Evolutionary conservation across 108 stramenopile genomes (phyloP).

Genomic region (Stephanodiscus triporus): DNA sequence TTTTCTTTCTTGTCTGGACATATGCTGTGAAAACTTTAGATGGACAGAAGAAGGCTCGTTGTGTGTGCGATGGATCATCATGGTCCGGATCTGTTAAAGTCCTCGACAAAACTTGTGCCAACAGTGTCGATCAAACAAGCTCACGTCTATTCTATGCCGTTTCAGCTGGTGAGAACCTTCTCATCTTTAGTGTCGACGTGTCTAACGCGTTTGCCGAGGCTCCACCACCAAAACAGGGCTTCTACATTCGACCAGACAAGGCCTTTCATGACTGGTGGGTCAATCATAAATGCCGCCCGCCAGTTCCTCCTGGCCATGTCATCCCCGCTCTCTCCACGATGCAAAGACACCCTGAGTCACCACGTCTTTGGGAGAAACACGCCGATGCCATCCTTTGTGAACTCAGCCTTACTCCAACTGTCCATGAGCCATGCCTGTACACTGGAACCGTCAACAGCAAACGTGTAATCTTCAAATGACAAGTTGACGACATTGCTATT

Average conservation of each 20-base stretch:
- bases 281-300: neutral
- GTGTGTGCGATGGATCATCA: neutral
- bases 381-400: neutral
- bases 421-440: too few species aligned
- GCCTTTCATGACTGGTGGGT: constrained; percentile 14
- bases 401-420: too few species aligned
- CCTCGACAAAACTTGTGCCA: neutral
- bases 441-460: neutral
- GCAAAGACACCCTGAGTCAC: constrained; percentile 15
- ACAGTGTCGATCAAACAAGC: too few species aligned
- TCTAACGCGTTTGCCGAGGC: constrained; percentile 15
- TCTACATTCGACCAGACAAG: too few species aligned
- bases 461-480: too few species aligned
- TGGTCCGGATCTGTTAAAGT: neutral
- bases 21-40: constrained; percentile 2
- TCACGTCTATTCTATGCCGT: too few species aligned
- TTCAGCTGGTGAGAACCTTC: constrained; percentile 6
- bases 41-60: neutral
- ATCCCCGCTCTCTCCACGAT: neutral
- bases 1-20: too few species aligned
- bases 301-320: constrained; percentile 8
- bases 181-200: constrained; percentile 9
- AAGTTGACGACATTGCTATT: neutral
- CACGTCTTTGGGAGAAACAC: too few species aligned
- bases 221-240: too few species aligned